These are phyloP conservation scores for Stephania yunnanensis DNA, from an alignment of 164 flowering plant species.

Conservation along the genomic window DNA sequence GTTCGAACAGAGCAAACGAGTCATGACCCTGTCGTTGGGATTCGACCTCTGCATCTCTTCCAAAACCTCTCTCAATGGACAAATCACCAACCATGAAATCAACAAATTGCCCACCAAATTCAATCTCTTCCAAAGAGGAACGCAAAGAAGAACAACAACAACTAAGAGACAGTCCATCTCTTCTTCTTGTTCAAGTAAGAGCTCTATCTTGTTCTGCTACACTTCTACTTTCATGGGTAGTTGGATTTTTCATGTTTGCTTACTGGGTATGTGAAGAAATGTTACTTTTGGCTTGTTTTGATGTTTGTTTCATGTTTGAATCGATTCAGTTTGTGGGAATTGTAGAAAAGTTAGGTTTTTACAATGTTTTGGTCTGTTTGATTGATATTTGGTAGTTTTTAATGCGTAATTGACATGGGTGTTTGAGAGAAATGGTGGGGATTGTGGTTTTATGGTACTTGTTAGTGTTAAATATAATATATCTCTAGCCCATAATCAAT, in stretches of 20 bases:
- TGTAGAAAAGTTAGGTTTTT: not conserved
- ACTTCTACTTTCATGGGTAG: not conserved
- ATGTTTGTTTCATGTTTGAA: not conserved
- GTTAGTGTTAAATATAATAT: too few species aligned
- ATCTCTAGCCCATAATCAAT: too few species aligned
- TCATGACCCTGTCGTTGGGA: conserved; percentile 17
- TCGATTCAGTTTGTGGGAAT: conserved; percentile 6
- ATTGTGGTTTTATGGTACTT: not conserved
- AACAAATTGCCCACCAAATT: conserved; percentile 5
- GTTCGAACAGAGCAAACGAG: not conserved
- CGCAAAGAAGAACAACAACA: conserved; percentile 9
- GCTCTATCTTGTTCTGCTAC: not conserved
- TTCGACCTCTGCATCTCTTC: conserved; percentile 21
- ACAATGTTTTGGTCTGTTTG: not conserved
- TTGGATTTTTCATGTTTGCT: not conserved
- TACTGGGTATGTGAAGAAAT: conserved; percentile 5
- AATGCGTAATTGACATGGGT: not conserved
- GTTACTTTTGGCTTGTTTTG: not conserved
- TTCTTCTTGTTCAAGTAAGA: conserved; percentile 19
- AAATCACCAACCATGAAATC: conserved; percentile 7
- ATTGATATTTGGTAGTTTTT: not conserved
- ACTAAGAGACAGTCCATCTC: not conserved
- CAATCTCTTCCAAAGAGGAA: conserved; percentile 4
- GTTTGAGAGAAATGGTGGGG: not conserved
- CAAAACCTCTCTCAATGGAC: conserved; percentile 15